Evolutionary conservation across 163 green algal genomes (phyloP).

Genomic region (Chlorella variabilis): DNA sequence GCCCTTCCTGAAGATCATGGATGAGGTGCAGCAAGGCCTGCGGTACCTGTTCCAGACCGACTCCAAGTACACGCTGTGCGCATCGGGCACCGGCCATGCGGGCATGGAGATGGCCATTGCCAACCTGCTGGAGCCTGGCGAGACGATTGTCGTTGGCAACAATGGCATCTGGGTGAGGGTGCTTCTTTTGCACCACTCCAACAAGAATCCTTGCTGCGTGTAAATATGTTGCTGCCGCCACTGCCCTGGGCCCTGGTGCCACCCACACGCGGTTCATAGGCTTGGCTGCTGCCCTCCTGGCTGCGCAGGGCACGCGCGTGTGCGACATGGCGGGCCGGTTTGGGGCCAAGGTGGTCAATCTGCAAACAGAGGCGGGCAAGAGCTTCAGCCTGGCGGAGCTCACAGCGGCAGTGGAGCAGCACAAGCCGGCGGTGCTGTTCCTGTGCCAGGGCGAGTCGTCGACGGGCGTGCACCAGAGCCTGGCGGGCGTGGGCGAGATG

Average conservation of each 20-base stretch:
- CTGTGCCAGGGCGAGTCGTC: conserved; percentile 90
- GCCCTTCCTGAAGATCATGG: conserved; percentile 95
- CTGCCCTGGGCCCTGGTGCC: conserved; percentile 13
- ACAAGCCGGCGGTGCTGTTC: conserved; percentile 90
- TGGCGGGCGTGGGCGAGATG: conserved; percentile 82
- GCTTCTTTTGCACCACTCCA: too few species aligned
- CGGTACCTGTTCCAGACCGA: conserved; percentile 89
- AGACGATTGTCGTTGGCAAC: conserved; percentile 87
- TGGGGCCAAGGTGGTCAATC: conserved; percentile 72
- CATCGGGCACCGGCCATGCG: conserved; percentile 54
- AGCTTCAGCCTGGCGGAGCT: conserved; percentile 76
- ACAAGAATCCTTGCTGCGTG: too few species aligned
- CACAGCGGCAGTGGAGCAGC: conserved; percentile 65
- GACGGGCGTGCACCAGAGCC: conserved; percentile 86
- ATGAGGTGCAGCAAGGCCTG: conserved; percentile 79
- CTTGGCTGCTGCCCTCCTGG: too few species aligned
- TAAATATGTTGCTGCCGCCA: neutral
- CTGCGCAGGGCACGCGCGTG: conserved; percentile 78
- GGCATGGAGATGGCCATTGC: conserved; percentile 92
- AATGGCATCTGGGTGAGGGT: conserved; percentile 78
- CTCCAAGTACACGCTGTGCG: conserved; percentile 83
- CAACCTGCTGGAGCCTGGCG: conserved; percentile 93
- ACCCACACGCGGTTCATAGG: conserved; percentile 3
- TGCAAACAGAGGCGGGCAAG: conserved; percentile 70
- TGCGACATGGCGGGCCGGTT: conserved; percentile 62